Evolutionary conservation across 345 rosid genomes (phyloP).

Genomic region (Pseudoturritis turrita): DNA sequence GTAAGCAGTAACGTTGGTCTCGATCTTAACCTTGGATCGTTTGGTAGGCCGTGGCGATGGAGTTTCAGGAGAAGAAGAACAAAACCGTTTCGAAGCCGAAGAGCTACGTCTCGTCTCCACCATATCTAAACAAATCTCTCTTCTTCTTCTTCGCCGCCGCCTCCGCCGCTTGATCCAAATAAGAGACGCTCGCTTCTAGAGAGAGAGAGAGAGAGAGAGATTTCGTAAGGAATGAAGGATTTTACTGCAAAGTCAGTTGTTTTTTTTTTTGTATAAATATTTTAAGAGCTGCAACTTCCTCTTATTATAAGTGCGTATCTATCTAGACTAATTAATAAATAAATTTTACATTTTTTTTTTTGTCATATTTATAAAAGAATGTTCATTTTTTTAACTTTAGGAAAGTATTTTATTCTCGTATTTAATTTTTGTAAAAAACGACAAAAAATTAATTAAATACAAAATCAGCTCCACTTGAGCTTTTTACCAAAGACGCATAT

Average conservation of each 20-base stretch:
- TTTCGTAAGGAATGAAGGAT: background rate
- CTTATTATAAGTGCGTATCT: background rate
- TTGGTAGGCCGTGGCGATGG: slow-evolving; percentile 50
- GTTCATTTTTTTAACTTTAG: background rate
- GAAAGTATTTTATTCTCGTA: background rate
- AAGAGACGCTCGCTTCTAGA: slow-evolving; percentile 13
- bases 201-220: background rate
- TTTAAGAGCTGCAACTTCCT: background rate
- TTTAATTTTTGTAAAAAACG: background rate
- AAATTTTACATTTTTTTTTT: background rate
- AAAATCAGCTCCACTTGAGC: slow-evolving; percentile 10
- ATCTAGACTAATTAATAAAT: background rate
- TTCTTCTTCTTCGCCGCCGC: background rate
- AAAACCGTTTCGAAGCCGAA: slow-evolving; percentile 63
- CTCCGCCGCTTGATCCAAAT: slow-evolving; percentile 44
- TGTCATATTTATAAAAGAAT: background rate
- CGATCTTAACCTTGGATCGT: slow-evolving; percentile 66
- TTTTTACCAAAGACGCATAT: slow-evolving; percentile 6
- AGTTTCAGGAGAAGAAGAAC: slow-evolving; percentile 28
- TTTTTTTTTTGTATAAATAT: background rate
- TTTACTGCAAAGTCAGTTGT: slow-evolving; percentile 5
- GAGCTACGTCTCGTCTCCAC: slow-evolving; percentile 93
- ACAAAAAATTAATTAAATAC: background rate
- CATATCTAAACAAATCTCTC: slow-evolving; percentile 37
- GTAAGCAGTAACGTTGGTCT: background rate